A percentile compares a stretch with the other conserved stretches of the same genome.
Evolutionary conservation across 306 rosid species (phyloP).

Genomic region (Castanea sativa): DNA sequence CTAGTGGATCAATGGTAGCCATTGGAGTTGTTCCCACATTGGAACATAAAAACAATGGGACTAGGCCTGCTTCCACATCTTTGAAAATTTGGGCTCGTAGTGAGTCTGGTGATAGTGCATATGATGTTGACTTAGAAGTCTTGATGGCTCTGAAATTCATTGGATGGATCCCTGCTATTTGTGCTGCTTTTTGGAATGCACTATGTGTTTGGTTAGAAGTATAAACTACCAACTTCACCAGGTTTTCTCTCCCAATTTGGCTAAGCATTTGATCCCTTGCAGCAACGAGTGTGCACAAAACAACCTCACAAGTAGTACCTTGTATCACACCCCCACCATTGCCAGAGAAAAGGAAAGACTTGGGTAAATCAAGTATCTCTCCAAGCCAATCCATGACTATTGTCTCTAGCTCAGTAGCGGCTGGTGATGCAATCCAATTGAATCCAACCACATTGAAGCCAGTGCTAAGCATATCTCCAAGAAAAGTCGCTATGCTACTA

Average conservation of each 20-base stretch:
- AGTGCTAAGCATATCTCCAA: conserved; percentile 38
- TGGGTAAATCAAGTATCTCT: conserved; percentile 36
- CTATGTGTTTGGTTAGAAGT: conserved; percentile 49
- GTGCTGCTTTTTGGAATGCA: conserved; percentile 28
- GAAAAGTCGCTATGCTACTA: conserved; percentile 19
- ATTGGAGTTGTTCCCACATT: conserved; percentile 47
- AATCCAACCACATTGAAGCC: conserved; percentile 38
- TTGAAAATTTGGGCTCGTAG: background rate
- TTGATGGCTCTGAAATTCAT: conserved; percentile 17
- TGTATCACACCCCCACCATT: conserved; percentile 37
- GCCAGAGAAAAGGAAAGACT: conserved; percentile 33
- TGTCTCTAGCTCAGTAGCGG: conserved; percentile 42
- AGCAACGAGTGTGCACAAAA: conserved; percentile 34
- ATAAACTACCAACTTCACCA: conserved; percentile 31
- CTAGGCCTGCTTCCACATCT: conserved; percentile 22
- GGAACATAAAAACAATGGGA: conserved; percentile 34
- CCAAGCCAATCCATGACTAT: conserved; percentile 52
- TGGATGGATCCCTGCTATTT: conserved; percentile 27
- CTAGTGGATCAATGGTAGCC: conserved; percentile 35
- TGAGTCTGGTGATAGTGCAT: conserved; percentile 19
- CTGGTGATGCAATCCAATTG: conserved; percentile 47
- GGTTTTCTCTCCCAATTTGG: conserved; percentile 11
- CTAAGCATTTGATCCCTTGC: conserved; percentile 29
- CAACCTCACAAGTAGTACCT: conserved; percentile 46
- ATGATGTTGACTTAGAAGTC: conserved; percentile 21